Base-by-base conservation (phyloP, 1,284 basidiomycete species). In the Sporisorium sorghi region DNA sequence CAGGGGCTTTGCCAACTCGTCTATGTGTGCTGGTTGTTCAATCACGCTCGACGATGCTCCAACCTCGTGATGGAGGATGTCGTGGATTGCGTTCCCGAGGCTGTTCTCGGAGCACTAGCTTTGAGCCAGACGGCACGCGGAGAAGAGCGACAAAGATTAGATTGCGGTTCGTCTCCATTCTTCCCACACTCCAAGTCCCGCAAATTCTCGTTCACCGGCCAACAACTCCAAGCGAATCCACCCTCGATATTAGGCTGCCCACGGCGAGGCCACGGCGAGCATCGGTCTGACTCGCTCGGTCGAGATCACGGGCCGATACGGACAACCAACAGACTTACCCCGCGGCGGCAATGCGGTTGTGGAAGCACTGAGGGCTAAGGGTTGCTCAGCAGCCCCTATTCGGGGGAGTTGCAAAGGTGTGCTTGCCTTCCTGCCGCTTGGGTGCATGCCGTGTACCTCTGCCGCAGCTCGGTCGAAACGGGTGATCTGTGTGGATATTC, bases 141-240 rank as follows among this genome's bases (percentile, higher is more conserved):
- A 49, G 21, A 49, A 49, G 48, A 23, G 48, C 32, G 32, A 44
- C 8, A 28, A 51, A 39, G 49, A 51, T 51, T 51, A 51, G 49
- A 51, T 39, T 39, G 23, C 10, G 24, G 42, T 11, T 43, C 15
- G 12, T 2, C 21, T 5, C 42, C 5, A 15, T 44, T 44, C 8
- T 51, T 51, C 49, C 49, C 49, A 51, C 35, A 39, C 49, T 40
- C n/a, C 49, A n/a, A 15, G 37, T 40, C 37, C 37, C 37, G 37
- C 37, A 19, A n/a, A 19, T 19, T 40, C n/a, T n/a, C 15, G n/a
- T 15, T n/a, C n/a, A 40, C 9, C 37, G 37, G 37, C 37, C n/a
- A 40, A 40, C 7, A 17, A 40, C 9, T 2, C n/a, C 35, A 15
- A 5, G 35, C 33, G 3, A 6, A 33, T 6, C 8, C 35, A 37